phyloP scores from a whole-genome alignment of 2,329 filamentous ascomycete species.

The Arthrobotrys conoides region DNA sequence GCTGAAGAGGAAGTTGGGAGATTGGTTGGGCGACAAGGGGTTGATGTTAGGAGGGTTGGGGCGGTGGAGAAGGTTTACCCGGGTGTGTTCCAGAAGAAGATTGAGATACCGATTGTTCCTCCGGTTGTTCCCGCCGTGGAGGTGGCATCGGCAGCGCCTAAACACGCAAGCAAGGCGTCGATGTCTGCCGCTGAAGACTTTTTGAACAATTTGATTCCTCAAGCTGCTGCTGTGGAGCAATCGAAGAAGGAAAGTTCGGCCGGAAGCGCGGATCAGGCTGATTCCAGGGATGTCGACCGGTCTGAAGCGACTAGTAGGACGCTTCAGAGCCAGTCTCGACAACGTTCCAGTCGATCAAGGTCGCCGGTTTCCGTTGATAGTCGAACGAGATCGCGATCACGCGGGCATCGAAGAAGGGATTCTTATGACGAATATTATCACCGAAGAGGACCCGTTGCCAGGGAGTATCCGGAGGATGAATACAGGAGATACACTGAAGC shows the following conservation, averaged over 20 bases:
- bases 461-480: slow-evolving; percentile 45
- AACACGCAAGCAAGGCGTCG: slow-evolving; percentile 55
- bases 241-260: slow-evolving; percentile 10
- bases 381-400: slow-evolving; percentile 35
- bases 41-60: slow-evolving; percentile 73
- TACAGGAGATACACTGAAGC: slow-evolving; percentile 39
- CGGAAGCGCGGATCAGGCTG: slow-evolving; percentile 2
- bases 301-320: slow-evolving; percentile 45
- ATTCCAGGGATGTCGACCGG: slow-evolving; percentile 32
- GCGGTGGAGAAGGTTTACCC: slow-evolving; percentile 72
- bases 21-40: slow-evolving; percentile 71
- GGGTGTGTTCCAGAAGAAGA: slow-evolving; percentile 65
- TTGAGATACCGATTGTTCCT: slow-evolving; percentile 12
- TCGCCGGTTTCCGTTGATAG: slow-evolving; percentile 47
- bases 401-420: slow-evolving; percentile 27
- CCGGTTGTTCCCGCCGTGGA: slow-evolving; percentile 6
- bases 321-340: slow-evolving; percentile 37
- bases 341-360: slow-evolving; percentile 10
- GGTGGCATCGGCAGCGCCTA: neutral
- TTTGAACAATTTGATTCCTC: slow-evolving; percentile 49
- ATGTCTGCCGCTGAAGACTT: slow-evolving; percentile 60
- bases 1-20: slow-evolving; percentile 70
- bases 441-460: slow-evolving; percentile 9
- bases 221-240: neutral
- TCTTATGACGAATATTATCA: slow-evolving; percentile 42